These are phyloP conservation scores for Sungouiella thailandica DNA, from an alignment of 805 yeast genomes.

Conservation along the genomic window DNA sequence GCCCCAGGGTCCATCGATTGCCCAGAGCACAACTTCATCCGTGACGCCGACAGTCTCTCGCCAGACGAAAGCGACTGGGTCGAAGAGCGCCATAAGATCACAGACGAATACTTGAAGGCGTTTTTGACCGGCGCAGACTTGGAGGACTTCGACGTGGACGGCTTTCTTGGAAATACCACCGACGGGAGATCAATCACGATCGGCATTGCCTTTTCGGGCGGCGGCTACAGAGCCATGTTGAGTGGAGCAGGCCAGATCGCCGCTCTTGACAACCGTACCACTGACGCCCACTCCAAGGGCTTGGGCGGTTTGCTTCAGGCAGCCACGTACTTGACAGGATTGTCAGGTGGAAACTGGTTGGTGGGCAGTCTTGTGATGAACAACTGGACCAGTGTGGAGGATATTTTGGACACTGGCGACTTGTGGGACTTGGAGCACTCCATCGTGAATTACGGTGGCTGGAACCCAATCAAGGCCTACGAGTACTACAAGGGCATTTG, in stretches of 20 bases:
- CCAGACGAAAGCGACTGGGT: constrained; percentile 12
- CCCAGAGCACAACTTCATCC: constrained; percentile 10
- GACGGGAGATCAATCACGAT: constrained; percentile 40
- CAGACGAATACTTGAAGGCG: constrained; percentile 40
- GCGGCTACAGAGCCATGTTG: constrained; percentile 89
- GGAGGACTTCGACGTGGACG: constrained; percentile 43
- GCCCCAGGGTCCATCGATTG: constrained; percentile 15
- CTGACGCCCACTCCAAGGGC: constrained; percentile 17
- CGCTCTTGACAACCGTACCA: constrained; percentile 72
- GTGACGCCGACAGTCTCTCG: constrained; percentile 9
- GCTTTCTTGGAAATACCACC: constrained; percentile 31
- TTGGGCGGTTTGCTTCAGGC: constrained; percentile 18
- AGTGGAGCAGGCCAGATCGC: constrained; percentile 79
- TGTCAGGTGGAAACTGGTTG: constrained; percentile 49
- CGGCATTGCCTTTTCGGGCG: constrained; percentile 68
- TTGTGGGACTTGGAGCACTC: constrained; percentile 34
- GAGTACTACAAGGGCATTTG: constrained; percentile 23
- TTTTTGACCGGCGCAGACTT: constrained; percentile 44
- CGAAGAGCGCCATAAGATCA: constrained; percentile 25
- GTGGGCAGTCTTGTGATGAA: constrained; percentile 60
- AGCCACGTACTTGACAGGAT: constrained; percentile 15
- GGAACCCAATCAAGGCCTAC: constrained; percentile 19
- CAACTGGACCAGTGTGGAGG: constrained; percentile 50
- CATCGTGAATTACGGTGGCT: constrained; percentile 17
- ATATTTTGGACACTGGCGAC: constrained; percentile 20